Evolutionary conservation across 225 moss, liverwort and hornwort species (phyloP).

Genomic region (Thuidium tamariscinum): DNA sequence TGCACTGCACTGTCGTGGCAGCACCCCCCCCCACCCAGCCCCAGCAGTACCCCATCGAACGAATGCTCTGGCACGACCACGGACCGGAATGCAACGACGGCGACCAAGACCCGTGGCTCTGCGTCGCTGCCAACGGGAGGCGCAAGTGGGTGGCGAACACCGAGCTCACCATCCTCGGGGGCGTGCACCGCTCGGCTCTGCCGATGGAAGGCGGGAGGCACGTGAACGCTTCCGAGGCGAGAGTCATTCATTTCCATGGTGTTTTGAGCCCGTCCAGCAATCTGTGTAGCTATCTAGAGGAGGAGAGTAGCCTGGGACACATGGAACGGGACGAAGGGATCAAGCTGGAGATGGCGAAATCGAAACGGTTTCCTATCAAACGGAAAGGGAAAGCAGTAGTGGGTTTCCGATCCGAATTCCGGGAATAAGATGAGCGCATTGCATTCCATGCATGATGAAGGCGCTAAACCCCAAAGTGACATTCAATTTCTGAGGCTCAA

Average conservation of each 20-base stretch:
- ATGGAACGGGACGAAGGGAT: slow-evolving; percentile 10
- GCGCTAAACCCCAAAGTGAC: too few species aligned
- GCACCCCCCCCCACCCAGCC: background rate
- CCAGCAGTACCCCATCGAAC: slow-evolving; percentile 24
- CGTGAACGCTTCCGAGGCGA: slow-evolving; percentile 27
- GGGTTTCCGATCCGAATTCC: background rate
- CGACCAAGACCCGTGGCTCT: slow-evolving; percentile 31
- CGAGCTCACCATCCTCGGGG: slow-evolving; percentile 6
- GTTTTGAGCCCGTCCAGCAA: background rate
- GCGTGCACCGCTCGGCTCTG: slow-evolving; percentile 31
- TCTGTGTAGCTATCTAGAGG: background rate
- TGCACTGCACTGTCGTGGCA: slow-evolving; percentile 1
- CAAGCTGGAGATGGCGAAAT: background rate
- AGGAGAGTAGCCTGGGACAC: background rate
- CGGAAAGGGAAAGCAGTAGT: background rate
- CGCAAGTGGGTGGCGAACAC: slow-evolving; percentile 51
- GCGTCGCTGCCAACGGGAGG: slow-evolving; percentile 13
- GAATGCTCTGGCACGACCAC: slow-evolving; percentile 38
- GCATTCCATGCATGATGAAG: too few species aligned
- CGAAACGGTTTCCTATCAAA: slow-evolving; percentile 3
- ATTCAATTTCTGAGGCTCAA: too few species aligned
- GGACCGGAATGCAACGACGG: slow-evolving; percentile 24
- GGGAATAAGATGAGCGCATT: background rate
- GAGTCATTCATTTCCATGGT: slow-evolving; percentile 37
- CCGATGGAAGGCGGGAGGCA: slow-evolving; percentile 15